Percentiles rank a stretch among this genome's conserved stretches.
Conservation (phyloP, 2,329 filamentous ascomycete genomes). For the Cytospora paraplurivora region DNA sequence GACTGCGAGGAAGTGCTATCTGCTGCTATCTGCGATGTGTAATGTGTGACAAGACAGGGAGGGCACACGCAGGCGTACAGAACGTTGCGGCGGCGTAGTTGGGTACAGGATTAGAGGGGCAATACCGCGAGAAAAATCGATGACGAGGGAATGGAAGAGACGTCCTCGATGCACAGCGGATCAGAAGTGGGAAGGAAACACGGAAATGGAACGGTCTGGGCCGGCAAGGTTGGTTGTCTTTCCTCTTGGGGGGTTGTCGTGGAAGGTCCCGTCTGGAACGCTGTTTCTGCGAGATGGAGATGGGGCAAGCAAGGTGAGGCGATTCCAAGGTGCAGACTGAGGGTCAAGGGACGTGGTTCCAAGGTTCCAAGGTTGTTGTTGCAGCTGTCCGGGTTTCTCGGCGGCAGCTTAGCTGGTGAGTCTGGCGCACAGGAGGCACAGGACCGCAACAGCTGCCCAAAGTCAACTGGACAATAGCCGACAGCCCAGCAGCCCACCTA, state of each 20-base stretch:
- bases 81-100: neutral
- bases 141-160: neutral
- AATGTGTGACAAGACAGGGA: neutral
- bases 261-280: neutral
- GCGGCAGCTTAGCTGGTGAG: neutral
- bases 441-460: too few species aligned
- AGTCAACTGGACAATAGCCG: too few species aligned
- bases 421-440: neutral
- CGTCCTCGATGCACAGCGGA: neutral
- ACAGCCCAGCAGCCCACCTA: too few species aligned
- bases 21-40: neutral
- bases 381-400: conserved; percentile 1
- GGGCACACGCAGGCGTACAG: neutral
- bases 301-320: neutral
- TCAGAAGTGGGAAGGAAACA: neutral
- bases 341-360: neutral
- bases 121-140: neutral
- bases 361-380: neutral
- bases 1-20: neutral
- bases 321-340: neutral
- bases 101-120: neutral
- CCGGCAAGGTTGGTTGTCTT: neutral
- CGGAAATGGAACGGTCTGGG: neutral
- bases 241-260: neutral
- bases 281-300: neutral